phyloP scores from a whole-genome alignment of 345 rosid species.

The Reutealis trisperma region DNA sequence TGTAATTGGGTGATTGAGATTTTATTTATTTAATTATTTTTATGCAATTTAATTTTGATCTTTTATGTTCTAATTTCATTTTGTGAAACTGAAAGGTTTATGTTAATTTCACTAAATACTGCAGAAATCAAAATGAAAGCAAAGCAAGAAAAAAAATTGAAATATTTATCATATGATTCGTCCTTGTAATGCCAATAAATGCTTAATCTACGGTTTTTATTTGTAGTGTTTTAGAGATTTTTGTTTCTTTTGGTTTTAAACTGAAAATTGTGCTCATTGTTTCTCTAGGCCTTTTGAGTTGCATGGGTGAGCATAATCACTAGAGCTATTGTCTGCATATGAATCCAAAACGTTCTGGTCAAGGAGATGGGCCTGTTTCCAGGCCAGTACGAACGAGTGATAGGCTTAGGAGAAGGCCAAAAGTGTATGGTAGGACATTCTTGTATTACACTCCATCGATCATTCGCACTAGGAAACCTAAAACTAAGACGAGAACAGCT shows the following conservation, averaged over 20 bases:
- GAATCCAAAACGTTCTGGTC: slow-evolving; percentile 81
- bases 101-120: background rate
- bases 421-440: slow-evolving; percentile 55
- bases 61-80: background rate
- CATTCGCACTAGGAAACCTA: slow-evolving; percentile 64
- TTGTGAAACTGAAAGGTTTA: background rate
- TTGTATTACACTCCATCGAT: slow-evolving; percentile 64
- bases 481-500: slow-evolving; percentile 83
- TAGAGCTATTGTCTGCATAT: slow-evolving; percentile 55
- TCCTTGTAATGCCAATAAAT: background rate
- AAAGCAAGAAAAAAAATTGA: background rate
- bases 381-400: slow-evolving; percentile 91
- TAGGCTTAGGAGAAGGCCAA: slow-evolving; percentile 93
- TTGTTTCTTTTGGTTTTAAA: slow-evolving; percentile 7
- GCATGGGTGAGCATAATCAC: slow-evolving; percentile 49
- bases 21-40: background rate
- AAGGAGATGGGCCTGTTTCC: slow-evolving; percentile 80
- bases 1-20: background rate
- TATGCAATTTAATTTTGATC: background rate
- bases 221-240: background rate
- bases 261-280: slow-evolving; percentile 12
- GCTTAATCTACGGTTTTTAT: background rate
- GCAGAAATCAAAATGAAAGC: background rate
- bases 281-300: slow-evolving; percentile 25
- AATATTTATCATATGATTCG: background rate